Base-by-base conservation (phyloP, 164 flowering plant species). In the Umbilicus rupestris region DNA sequence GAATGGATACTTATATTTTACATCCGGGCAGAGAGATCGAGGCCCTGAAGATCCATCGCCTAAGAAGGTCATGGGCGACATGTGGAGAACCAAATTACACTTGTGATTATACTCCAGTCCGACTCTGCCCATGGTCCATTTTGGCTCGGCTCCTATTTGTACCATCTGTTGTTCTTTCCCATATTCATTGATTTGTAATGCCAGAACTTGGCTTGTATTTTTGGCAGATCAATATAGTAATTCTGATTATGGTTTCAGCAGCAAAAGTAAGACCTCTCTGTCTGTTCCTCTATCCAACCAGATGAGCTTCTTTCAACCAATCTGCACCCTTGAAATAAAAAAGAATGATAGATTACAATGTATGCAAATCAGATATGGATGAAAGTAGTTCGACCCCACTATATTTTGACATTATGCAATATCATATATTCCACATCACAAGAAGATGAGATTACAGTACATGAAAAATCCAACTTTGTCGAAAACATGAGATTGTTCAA, bases 1-100 rank as follows among this genome's bases (percentile, higher is more conserved):
- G 96, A 72, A 90, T 71, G 96, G 97, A n/a, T 86, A 84, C 84
- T 62, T 94, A 73, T 94, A 94, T 64, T 90, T 94, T 73, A 91
- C 98, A 7, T 94, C 97, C 0, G 98, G 98, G 37, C 98, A 90
- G 74, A 79, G 96, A 42, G 98, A 94, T 73, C 82, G 81, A 75
- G 98, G 98, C 26, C 91, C 87, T 0, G 90, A 89, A 63, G 83
- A 94, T 80, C 96, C 99, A 17, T 66, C 81, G 11, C 99, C 97
- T 7, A 81, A 46, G 73, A 82, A 85, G 75, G 97, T 94, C 68
- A 68, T 87, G 39, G 89, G 82, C 39, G 85, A 83, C 22, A 81
- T 79, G 82, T 91, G 86, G 87, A 87, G 97, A 77, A 85, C 93
- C 28, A 88, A 89, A 71, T 72, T 87, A 69, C 69, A 52, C 62